Base-by-base conservation (phyloP, 169 alveolate species). In the Plasmodium berghei region DNA sequence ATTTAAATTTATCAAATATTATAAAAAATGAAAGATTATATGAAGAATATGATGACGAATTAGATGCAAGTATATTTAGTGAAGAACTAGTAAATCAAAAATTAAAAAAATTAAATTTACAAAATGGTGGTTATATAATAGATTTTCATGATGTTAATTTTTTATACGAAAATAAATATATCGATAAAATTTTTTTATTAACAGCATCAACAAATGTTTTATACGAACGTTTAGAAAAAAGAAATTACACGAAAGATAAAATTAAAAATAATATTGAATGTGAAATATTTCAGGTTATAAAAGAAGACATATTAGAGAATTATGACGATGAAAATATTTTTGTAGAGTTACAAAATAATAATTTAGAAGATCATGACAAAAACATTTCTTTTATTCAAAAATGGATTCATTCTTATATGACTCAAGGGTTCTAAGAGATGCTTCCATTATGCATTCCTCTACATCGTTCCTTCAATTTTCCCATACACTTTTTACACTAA, bases 101-200 rank as follows among this genome's bases (percentile, higher is more conserved):
- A 40, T 63, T 93, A 73, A 56, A 54, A 24, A 62, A 45, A 14
- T 34, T 48, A 28, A 72, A 88, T 20, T 16, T 93, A 18, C 46
- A 58, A 46, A 42, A 45, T 20, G 93, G 94, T 5, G 88, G 88
- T 22, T 91, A 64, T 72, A 67, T 93, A 54, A 62, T 93, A 42
- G 96, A 93, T 52, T 93, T 93, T 88, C 96, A 93, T 92, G 88
- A 88, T 48, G 75, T 67, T n/a, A 92, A 91, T 45, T 86, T 90
- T 63, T 48, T 40, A 34, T 94, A 93, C 9, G 74, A 90, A 9
- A 90, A 91, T 40, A 34, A 49, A 34, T 62, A 88, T 22, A 42
- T 75, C 26, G 88, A 74, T 46, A 52, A 74, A 26, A 74, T 74
- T 20, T 74, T 74, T 61, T 22, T 74, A 18, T 59, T 74, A 45